Base-by-base conservation (phyloP, 2,329 filamentous ascomycete species). In the Exophiala mesophila region DNA sequence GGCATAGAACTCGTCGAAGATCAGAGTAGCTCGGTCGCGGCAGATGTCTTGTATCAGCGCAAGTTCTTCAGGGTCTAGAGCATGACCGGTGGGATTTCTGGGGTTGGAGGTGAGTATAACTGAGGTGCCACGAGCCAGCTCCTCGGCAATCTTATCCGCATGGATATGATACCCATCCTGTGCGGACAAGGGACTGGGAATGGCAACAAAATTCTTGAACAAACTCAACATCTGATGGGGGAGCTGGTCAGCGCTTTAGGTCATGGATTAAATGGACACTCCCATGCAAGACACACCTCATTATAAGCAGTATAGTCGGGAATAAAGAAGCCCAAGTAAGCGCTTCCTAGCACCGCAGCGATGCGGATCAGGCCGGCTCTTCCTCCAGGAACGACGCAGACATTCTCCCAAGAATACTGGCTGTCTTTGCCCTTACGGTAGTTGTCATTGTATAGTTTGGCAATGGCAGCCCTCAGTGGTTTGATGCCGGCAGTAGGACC, bases 271-370 rank as follows among this genome's bases (percentile, higher is more conserved):
- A 13, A 10, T 8, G 9, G 20, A 9, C 16, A 5, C 8, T 13
- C 17, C 16, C 19, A 10, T 28, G 10, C 13, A 15, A 4, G 10
- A 40, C 18, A 18, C 38, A 46, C 47, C 45, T 96, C 89, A 60
- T 94, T 95, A 73, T 97, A 97, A 2, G 90, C 90, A 3, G 89
- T 95, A 69, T 96, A 96, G 64, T 96, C 85, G 33, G 87, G 87
- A 61, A 94, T 86, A 67, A 94, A 95, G 76, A 96, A 96, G 30
- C 84, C 87, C 50, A 96, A 74, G 60, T 94, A 94, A 41, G 88
- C 83, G 63, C 94, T 94, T 52, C 90, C 90, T 55, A 97, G 69
- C 4, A 97, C 88, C 38, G 90, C 90, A 15, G 90, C 90, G 62
- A 97, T 96, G 56, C 90, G 80, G 63, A 96, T 96, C 67, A 97